These are phyloP conservation scores for Fusarium veterinarium DNA, from an alignment of 2,329 filamentous ascomycete genomes.

Conservation along the genomic window DNA sequence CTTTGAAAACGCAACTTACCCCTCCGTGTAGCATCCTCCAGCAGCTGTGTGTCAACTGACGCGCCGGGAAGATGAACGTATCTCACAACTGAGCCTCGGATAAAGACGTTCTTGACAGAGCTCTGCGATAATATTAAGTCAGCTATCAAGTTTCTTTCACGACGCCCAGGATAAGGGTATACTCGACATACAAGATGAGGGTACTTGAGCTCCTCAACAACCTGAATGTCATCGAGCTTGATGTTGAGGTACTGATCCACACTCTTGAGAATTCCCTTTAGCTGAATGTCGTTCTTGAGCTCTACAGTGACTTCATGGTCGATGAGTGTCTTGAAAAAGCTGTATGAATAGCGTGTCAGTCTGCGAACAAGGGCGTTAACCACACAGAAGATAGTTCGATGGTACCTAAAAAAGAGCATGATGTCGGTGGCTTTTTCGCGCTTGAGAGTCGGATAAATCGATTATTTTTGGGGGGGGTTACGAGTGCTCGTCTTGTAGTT, in stretches of 20 bases:
- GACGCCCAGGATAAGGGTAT: neutral
- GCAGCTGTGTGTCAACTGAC: constrained; percentile 84
- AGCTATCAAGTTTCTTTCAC: neutral
- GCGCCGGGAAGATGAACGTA: constrained; percentile 89
- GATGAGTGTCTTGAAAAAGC: constrained; percentile 99
- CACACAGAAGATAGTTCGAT: neutral
- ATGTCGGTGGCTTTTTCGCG: constrained; percentile 36
- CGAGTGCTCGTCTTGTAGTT: neutral
- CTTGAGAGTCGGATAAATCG: neutral
- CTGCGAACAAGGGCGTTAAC: neutral
- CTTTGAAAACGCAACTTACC: constrained; percentile 60
- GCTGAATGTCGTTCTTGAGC: constrained; percentile 99
- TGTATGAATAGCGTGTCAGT: constrained; percentile 50
- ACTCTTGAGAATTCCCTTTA: constrained; percentile 93
- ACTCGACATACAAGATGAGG: constrained; percentile 81
- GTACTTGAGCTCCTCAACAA: constrained; percentile 93
- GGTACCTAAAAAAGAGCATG: constrained; percentile 61
- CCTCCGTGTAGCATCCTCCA: constrained; percentile 92
- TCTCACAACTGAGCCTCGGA: constrained; percentile 89
- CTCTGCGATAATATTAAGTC: constrained; percentile 54
- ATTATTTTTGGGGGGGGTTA: neutral
- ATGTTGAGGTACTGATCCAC: constrained; percentile 99
- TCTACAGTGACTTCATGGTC: constrained; percentile 98
- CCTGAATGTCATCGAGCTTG: constrained; percentile 94
- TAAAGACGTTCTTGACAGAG: constrained; percentile 95